These are phyloP conservation scores for Neocatenulostroma microsporum DNA, from an alignment of 2,329 filamentous ascomycete genomes.

Conservation along the genomic window DNA sequence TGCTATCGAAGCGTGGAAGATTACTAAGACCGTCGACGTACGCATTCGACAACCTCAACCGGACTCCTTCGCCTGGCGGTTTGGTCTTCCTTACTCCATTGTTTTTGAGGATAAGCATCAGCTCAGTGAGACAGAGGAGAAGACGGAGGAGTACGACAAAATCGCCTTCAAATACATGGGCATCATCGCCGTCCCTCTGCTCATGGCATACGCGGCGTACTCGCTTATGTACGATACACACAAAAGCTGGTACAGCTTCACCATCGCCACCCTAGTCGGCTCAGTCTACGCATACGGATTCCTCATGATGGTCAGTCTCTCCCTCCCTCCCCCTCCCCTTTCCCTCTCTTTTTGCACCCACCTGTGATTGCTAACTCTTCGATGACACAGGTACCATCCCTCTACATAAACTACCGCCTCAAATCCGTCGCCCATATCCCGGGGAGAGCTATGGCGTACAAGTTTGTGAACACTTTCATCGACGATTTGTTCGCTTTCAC, in stretches of 20 bases:
- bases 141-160: slow-evolving; percentile 96
- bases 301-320: slow-evolving; percentile 71
- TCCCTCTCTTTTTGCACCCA: no score
- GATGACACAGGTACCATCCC: slow-evolving; percentile 54
- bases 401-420: slow-evolving; percentile 98
- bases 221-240: slow-evolving; percentile 87
- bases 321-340: slow-evolving; percentile 7
- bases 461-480: slow-evolving; percentile 98
- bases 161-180: slow-evolving; percentile 98
- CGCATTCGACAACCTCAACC: slow-evolving; percentile 62
- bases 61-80: slow-evolving; percentile 46
- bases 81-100: slow-evolving; percentile 59
- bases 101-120: slow-evolving; percentile 95
- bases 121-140: slow-evolving; percentile 88
- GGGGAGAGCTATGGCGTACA: slow-evolving; percentile 92
- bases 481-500: slow-evolving; percentile 98
- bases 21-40: slow-evolving; percentile 91
- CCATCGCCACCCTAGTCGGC: slow-evolving; percentile 89
- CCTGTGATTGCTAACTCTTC: no score
- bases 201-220: slow-evolving; percentile 84
- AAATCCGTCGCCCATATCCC: slow-evolving; percentile 93
- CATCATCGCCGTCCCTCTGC: slow-evolving; percentile 74
- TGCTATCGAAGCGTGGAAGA: slow-evolving; percentile 78
- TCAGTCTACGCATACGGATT: slow-evolving; percentile 98
- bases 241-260: slow-evolving; percentile 87